Conservation (phyloP, 768 basidiomycete species). For the Polyporus arcularius region DNA sequence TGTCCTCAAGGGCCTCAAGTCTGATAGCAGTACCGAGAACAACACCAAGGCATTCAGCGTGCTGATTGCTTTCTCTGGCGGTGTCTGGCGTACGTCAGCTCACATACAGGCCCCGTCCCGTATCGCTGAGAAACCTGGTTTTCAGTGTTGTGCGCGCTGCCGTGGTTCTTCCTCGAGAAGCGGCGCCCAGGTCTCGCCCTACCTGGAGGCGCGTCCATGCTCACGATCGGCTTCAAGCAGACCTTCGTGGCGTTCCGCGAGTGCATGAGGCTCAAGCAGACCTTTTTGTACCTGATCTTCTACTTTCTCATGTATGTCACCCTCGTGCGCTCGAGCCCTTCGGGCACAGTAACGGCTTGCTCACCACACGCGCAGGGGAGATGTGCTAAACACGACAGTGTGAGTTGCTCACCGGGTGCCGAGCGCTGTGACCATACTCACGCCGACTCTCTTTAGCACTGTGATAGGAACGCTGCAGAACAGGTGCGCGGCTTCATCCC, state of each 20-base stretch:
- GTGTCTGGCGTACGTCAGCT: constrained; percentile 60
- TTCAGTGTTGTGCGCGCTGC: constrained; percentile 63
- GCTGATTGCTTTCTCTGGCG: constrained; percentile 78
- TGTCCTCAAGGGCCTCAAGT: constrained; percentile 66
- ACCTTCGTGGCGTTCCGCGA: constrained; percentile 61
- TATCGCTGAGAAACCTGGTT: not conserved
- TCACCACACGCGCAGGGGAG: constrained; percentile 49
- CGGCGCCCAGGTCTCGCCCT: constrained; percentile 63
- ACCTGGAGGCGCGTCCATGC: constrained; percentile 53
- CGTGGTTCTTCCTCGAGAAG: constrained; percentile 75
- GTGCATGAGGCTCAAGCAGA: constrained; percentile 69
- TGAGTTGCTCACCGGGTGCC: constrained; percentile 27
- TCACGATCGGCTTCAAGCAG: constrained; percentile 71
- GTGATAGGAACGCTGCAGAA: constrained; percentile 73
- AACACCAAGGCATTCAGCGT: constrained; percentile 77
- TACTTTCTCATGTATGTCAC: constrained; percentile 70
- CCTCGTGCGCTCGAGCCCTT: too few relatives aligned
- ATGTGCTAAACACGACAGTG: constrained; percentile 77
- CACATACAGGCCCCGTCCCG: not conserved
- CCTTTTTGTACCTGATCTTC: constrained; percentile 71
- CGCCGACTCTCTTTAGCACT: constrained; percentile 42
- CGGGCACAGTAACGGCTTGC: not conserved
- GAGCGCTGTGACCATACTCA: not conserved
- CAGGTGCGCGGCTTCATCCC: constrained; percentile 39
- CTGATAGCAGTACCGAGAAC: constrained; percentile 62